Percentiles rank a stretch among this genome's conserved stretches.
Evolutionary conservation across 2,329 filamentous ascomycete genomes (phyloP).

Genomic region (Alternaria angustiovoidea): DNA sequence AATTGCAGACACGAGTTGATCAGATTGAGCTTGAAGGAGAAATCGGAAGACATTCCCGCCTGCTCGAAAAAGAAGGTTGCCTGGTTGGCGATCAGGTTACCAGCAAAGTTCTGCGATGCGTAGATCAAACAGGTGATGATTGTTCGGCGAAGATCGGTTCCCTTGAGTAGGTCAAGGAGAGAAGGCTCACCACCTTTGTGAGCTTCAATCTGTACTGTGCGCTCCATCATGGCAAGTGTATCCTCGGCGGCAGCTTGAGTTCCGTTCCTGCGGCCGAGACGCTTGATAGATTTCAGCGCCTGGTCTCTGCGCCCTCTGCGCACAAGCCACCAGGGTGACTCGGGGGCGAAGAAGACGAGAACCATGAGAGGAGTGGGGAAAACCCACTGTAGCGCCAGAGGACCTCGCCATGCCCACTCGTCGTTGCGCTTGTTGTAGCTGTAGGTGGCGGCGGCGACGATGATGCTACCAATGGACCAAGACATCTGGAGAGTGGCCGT

Average conservation of each 20-base stretch:
- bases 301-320: slow-evolving; percentile 52
- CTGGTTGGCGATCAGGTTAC: slow-evolving; percentile 69
- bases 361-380: slow-evolving; percentile 54
- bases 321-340: slow-evolving; percentile 49
- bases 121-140: slow-evolving; percentile 65
- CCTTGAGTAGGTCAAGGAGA: slow-evolving; percentile 62
- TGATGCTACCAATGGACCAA: slow-evolving; percentile 68
- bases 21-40: slow-evolving; percentile 68
- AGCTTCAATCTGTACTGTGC: slow-evolving; percentile 62
- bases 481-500: slow-evolving; percentile 71
- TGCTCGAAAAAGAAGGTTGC: slow-evolving; percentile 69
- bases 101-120: slow-evolving; percentile 66
- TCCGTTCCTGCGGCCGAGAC: slow-evolving; percentile 57
- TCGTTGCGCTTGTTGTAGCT: slow-evolving; percentile 54
- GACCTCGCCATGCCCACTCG: slow-evolving; percentile 34
- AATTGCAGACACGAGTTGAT: slow-evolving; percentile 69
- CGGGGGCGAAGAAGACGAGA: slow-evolving; percentile 57
- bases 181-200: slow-evolving; percentile 56
- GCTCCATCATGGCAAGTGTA: slow-evolving; percentile 66
- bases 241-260: slow-evolving; percentile 50
- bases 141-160: slow-evolving; percentile 63
- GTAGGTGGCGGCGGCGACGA: slow-evolving; percentile 66
- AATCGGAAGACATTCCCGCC: slow-evolving; percentile 64
- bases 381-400: slow-evolving; percentile 52
- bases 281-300: slow-evolving; percentile 57